phyloP scores from a whole-genome alignment of 192 early-diverging fungal species.

The Spizellomyces punctatus region DNA sequence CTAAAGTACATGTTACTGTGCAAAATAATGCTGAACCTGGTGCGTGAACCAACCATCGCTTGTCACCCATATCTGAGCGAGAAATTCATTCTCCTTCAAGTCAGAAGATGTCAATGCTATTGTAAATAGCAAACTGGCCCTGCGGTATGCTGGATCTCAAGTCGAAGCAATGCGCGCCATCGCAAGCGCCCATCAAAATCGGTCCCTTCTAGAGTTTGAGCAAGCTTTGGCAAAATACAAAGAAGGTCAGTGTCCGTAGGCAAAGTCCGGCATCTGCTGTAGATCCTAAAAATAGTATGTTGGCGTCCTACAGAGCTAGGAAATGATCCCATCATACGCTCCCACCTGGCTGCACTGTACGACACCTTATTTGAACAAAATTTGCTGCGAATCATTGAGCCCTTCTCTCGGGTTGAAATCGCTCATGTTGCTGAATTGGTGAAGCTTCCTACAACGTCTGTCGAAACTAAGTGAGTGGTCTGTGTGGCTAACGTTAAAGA shows the following conservation, averaged over 20 bases:
- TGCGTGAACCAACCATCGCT: constrained; percentile 34
- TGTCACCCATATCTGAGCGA: too few species aligned
- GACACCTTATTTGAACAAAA: constrained; percentile 98
- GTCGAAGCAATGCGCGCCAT: constrained; percentile 95
- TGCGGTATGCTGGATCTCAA: constrained; percentile 82
- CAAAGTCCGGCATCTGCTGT: too few species aligned
- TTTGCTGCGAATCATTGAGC: constrained; percentile 95
- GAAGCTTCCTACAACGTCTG: constrained; percentile 88
- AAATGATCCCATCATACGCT: constrained; percentile 92
- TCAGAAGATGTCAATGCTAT: constrained; percentile 93
- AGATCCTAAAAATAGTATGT: too few species aligned
- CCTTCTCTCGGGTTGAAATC: constrained; percentile 97
- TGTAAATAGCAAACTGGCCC: constrained; percentile 88
- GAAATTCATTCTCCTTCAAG: constrained; percentile 40
- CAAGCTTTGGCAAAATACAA: constrained; percentile 83
- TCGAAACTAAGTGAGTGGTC: constrained; percentile 77
- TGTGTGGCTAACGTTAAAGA: neutral
- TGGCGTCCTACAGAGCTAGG: constrained; percentile 64
- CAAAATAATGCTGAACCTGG: constrained; percentile 98
- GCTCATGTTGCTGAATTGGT: constrained; percentile 91
- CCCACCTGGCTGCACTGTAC: constrained; percentile 89
- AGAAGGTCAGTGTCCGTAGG: constrained; percentile 56
- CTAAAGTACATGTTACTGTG: constrained; percentile 99
- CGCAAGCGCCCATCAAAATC: constrained; percentile 94
- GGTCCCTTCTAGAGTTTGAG: constrained; percentile 96